These are phyloP conservation scores for Crinitomyces ghanaensis DNA, from an alignment of 805 yeast genomes.

Conservation along the genomic window DNA sequence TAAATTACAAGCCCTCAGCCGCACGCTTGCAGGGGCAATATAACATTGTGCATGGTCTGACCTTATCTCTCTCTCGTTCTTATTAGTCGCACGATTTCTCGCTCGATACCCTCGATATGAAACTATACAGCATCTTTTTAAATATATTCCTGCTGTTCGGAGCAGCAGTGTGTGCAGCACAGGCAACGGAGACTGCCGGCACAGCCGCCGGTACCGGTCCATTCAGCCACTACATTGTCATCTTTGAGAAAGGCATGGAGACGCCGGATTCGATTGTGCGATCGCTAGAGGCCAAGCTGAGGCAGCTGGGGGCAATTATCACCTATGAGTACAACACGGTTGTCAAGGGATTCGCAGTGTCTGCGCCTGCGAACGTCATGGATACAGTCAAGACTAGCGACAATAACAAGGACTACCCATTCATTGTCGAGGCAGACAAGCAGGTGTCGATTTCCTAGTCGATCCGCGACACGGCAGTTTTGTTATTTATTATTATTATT, in stretches of 20 bases:
- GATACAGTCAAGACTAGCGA: slow-evolving; percentile 13
- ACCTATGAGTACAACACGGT: slow-evolving; percentile 37
- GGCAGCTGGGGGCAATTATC: slow-evolving; percentile 33
- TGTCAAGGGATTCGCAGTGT: slow-evolving; percentile 38
- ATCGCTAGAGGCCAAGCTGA: slow-evolving; percentile 26
- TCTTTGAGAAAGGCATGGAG: slow-evolving; percentile 22
- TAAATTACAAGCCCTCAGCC: too few species aligned
- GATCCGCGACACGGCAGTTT: background rate
- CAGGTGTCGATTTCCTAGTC: slow-evolving; percentile 25
- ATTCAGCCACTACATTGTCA: slow-evolving; percentile 18
- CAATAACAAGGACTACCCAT: slow-evolving; percentile 26
- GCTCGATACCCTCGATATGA: too few species aligned
- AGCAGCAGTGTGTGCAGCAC: background rate
- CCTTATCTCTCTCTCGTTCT: too few species aligned
- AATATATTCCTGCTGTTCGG: background rate
- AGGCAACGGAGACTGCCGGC: background rate
- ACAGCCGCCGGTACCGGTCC: background rate
- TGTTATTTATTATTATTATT: background rate
- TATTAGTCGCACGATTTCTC: too few species aligned
- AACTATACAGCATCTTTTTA: too few species aligned
- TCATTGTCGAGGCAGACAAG: slow-evolving; percentile 38
- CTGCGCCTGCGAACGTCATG: slow-evolving; percentile 26
- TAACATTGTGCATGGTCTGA: too few species aligned
- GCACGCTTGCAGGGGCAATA: too few species aligned
- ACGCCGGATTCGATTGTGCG: slow-evolving; percentile 26